Base-by-base conservation (phyloP, 345 rosid genomes). In the Cardamine occulta region DNA sequence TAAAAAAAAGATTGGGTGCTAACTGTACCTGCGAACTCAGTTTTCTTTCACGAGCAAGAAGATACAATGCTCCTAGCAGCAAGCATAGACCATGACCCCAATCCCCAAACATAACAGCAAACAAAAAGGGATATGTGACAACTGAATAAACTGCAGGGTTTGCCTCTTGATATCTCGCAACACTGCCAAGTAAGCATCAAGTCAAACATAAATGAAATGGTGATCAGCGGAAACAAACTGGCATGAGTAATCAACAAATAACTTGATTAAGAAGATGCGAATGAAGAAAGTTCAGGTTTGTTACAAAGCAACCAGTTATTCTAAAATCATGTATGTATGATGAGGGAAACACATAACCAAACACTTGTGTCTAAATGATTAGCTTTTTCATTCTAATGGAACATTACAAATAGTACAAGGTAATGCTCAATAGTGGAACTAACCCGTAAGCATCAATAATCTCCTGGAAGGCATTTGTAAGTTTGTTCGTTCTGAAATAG, bases 41-140 rank as follows among this genome's bases (percentile, higher is more conserved):
- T 80, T 86, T 89, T 70, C 87, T 87, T 87, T 91, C 98, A 76
- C 74, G 86, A 79, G 92, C 93, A 73, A 94, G 85, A 70, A 94
- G 98, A 73, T 90, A 78, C 78, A 94, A 77, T 55, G 98, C 95
- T 76, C 93, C 97, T 74, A 94, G 79, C 78, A 94, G 85, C 88
- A 94, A 88, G 85, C 97, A 94, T 81, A 94, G 82, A 74, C 97
- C 97, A 75, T 94, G 98, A 73, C 98, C 98, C 98, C 98, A 94
- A 79, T 94, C 98, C 60, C 98, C 98, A 85, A 94, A 94, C 98
- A 94, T 94, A 75, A 88, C 97, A 45, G 97, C 98, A 83, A 94
- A 94, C 83, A 91, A 91, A 85, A 94, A 94, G 23, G 98, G 98
- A 81, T 91, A 94, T 55, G 98, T 94, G 66, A 94, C 72, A 23